Evolutionary conservation across 257 asterid genomes (phyloP).

Genomic region (Catharanthus roseus): DNA sequence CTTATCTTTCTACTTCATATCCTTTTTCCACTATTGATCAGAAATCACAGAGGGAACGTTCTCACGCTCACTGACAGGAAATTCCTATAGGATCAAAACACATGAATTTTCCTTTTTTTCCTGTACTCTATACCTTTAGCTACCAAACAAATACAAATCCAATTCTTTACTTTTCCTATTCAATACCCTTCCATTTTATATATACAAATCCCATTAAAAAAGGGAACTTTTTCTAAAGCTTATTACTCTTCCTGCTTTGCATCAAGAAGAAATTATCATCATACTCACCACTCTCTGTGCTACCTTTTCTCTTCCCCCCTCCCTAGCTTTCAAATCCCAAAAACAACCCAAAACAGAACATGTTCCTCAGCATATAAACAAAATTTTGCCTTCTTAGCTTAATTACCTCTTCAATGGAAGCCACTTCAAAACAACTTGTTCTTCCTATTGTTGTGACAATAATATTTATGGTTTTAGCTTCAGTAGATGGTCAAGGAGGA

Average conservation of each 20-base stretch:
- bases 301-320: conserved; percentile 13
- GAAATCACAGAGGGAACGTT: conserved; percentile 22
- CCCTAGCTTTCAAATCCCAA: conserved; percentile 2
- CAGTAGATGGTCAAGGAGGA: conserved; percentile 15
- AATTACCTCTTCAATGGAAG: conserved; percentile 29
- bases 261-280: conserved; percentile 50
- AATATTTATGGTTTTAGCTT: conserved; percentile 16
- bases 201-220: conserved; percentile 31
- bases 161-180: conserved; percentile 18
- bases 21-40: not conserved
- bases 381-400: conserved; percentile 18
- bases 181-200: conserved; percentile 39
- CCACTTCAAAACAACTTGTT: conserved; percentile 19
- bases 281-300: conserved; percentile 42
- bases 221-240: conserved; percentile 57
- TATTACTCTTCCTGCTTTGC: conserved; percentile 40
- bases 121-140: not conserved
- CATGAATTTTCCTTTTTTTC: not conserved
- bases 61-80: conserved; percentile 35
- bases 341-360: not conserved
- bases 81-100: conserved; percentile 25
- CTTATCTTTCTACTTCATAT: not conserved
- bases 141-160: not conserved
- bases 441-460: conserved; percentile 21
- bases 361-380: conserved; percentile 12